Conservation (phyloP, 148 eudicot genomes). For the Agrostemma githago region DNA sequence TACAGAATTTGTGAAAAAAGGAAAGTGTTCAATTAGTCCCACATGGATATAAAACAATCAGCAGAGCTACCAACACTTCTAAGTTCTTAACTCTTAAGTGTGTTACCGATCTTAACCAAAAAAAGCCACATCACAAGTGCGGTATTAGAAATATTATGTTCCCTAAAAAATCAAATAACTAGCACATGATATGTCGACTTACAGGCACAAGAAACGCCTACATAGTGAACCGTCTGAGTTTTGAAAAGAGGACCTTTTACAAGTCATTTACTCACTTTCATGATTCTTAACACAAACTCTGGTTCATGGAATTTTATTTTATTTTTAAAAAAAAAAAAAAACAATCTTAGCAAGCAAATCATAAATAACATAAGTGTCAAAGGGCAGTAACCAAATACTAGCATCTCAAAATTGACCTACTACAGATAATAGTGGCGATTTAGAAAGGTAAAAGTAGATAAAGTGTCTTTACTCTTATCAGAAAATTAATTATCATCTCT, state of each 20-base stretch:
- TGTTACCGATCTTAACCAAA: background rate
- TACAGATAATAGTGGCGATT: background rate
- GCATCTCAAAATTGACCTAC: background rate
- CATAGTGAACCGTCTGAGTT: background rate
- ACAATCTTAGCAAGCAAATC: background rate
- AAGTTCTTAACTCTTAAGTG: no score
- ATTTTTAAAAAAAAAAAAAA: no score
- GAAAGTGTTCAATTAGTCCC: background rate
- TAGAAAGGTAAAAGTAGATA: background rate
- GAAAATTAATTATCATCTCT: constrained; percentile 99
- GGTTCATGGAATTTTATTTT: no score
- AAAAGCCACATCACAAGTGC: constrained; percentile 8
- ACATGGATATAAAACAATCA: background rate
- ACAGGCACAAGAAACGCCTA: background rate
- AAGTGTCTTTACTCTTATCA: constrained; percentile 65
- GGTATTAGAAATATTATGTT: background rate
- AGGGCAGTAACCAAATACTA: background rate
- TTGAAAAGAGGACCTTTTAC: background rate
- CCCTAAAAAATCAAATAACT: background rate
- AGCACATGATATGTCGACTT: background rate
- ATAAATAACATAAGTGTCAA: background rate
- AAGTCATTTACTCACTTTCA: background rate
- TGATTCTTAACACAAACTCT: background rate
- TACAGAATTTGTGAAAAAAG: background rate
- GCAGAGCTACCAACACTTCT: background rate